Percentiles rank a stretch among this genome's conserved stretches.
phyloP scores from a whole-genome alignment of 2,329 filamentous ascomycete genomes.

The Aspergillus alliaceus region DNA sequence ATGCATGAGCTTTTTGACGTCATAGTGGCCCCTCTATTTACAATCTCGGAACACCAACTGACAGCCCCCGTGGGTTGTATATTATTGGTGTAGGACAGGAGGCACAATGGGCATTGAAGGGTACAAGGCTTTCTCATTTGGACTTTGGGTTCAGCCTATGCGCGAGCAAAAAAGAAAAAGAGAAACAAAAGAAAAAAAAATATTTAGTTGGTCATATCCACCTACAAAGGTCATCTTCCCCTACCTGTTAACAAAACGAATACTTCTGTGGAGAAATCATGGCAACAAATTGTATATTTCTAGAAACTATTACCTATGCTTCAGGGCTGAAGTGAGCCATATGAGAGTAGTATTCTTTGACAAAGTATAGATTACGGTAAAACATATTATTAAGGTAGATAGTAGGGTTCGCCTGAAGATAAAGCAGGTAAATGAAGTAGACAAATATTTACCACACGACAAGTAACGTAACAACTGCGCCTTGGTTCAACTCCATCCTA shows the following conservation, averaged over 20 bases:
- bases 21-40: not conserved
- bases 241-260: too few relatives aligned
- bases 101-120: not conserved
- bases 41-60: not conserved
- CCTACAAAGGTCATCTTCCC: too few relatives aligned
- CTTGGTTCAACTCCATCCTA: not conserved
- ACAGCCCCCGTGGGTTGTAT: not conserved
- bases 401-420: not conserved
- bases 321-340: too few relatives aligned
- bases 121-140: not conserved
- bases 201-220: too few relatives aligned
- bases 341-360: too few relatives aligned
- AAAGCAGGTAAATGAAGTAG: not conserved
- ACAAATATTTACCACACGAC: not conserved
- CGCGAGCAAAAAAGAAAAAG: too few relatives aligned
- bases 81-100: not conserved
- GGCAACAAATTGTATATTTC: not conserved
- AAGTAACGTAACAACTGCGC: not conserved
- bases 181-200: too few relatives aligned
- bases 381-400: not conserved
- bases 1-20: not conserved
- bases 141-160: too few relatives aligned
- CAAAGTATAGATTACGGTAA: too few relatives aligned
- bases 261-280: not conserved
- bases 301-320: too few relatives aligned